Evolutionary conservation across 2,329 filamentous ascomycete species (phyloP), one percentile per base, ranked within the genome.

Genomic region (Orbilia brochopaga): DNA sequence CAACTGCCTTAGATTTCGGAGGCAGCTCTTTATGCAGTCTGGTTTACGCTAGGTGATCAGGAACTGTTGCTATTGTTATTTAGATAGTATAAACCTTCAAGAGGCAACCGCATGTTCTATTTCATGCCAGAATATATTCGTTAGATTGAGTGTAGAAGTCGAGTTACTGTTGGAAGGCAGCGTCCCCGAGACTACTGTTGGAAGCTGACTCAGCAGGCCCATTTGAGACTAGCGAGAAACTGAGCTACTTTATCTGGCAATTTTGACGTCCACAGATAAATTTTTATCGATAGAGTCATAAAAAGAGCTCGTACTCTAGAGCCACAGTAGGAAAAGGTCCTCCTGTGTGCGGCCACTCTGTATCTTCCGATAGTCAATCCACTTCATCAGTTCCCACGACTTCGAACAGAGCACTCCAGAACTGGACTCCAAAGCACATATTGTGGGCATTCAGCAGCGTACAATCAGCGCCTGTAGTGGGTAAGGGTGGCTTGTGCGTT

Each of bases 201-300:
- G 15, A 53, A 8, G 60, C 55, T 72, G 67, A 72, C 60, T 72
- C 51, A 72, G n/a, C n/a, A n/a, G n/a, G n/a, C n/a, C n/a, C n/a
- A n/a, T n/a, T n/a, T n/a, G n/a, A n/a, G n/a, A n/a, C n/a, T n/a
- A n/a, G 50, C 67, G 8, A 7, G 8, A 13, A 37, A n/a, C 48
- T n/a, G n/a, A n/a, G n/a, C 30, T 56, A 40, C 30, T 60, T 35
- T 8, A 57, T 60, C 13, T 6, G 55, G 67, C 32, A 72, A 72
- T 32, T 70, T 64, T 65, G 67, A 72, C 60, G 67, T 65, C 53
- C 52, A 23, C 17, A 64, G 65, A 44, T 60, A 65, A 60, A 50
- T 51, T 65, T 72, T 72, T 72, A 72, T 72, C 60, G 67, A 72
- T 72, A 72, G 65, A 69, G 58, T 55, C 59, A 62, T 35, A 69